Base-by-base conservation (phyloP, 2,329 filamentous ascomycete genomes). In the Aspergillus unguis region DNA sequence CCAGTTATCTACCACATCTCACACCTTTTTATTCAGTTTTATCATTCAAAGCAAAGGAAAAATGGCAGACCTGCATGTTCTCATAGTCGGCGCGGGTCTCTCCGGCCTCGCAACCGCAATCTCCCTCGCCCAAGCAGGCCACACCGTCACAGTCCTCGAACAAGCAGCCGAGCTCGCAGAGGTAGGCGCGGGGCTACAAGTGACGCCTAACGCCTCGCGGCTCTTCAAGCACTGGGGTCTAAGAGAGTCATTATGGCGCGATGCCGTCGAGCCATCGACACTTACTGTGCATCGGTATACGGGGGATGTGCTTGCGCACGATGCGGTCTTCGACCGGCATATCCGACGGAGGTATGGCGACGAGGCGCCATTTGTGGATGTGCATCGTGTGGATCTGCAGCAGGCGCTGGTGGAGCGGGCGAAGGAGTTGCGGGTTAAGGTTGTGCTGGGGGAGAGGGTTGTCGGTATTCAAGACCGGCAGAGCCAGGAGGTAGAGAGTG, bases 161-260 rank as follows among this genome's bases (percentile, higher is more conserved):
- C 64, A 65, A 52, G 66, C 66, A 8, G 58, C 59, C 27, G 62
- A 66, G 29, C 58, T 69, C 0, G 65, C 61, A 9, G 67, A 69
- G 44, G 75, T 82, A 55, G 85, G 88, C 10, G 87, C 90, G 61
- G 86, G 86, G 3, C 76, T 88, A 5, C 84, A 87, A 66, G 83
- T 70, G 37, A 67, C 65, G 3, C 67, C 67, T 1, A 70, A 70
- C 47, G 64, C 64, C 8, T 68, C 66, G 1, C 65, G 64, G 1
- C 60, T 70, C 6, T 58, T 70, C 48, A 52, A 60, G 4, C 54
- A 66, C 50, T 70, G 67, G 67, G 42, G 61, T 3, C 60, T 69
- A 0, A 58, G 61, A 0, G 43, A 56, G 1, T 61, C 61, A 1
- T 23, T 70, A n/a, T 67, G 64, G 63, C 48, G 54, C n/a, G 48